phyloP scores from a whole-genome alignment of 768 basidiomycete genomes.

The Tricholoma sp. region DNA sequence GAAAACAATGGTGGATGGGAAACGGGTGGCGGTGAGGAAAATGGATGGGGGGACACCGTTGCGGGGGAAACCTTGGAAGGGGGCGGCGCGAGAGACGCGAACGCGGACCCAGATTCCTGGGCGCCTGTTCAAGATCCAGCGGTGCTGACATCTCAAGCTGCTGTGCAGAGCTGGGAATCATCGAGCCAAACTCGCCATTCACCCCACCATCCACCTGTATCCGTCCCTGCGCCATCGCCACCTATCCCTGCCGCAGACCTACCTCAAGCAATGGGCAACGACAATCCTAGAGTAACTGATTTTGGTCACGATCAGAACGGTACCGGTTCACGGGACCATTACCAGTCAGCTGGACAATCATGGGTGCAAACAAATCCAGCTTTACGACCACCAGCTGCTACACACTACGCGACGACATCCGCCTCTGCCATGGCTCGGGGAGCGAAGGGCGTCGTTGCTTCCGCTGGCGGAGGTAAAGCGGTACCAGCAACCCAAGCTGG shows the following conservation, averaged over 20 bases:
- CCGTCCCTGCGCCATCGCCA: slow-evolving; percentile 5
- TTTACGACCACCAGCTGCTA: slow-evolving; percentile 6
- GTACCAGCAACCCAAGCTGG: neutral
- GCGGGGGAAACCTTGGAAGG: slow-evolving; percentile 2
- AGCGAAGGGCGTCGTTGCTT: slow-evolving; percentile 1
- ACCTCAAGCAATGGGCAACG: neutral
- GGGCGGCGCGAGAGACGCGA: neutral
- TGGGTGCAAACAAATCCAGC: slow-evolving; percentile 10
- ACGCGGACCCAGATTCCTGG: slow-evolving; percentile 8
- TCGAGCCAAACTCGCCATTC: slow-evolving; percentile 8
- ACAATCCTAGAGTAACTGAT: neutral
- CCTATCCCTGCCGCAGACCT: slow-evolving; percentile 1
- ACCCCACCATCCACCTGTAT: slow-evolving; percentile 1
- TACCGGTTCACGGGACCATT: slow-evolving; percentile 8
- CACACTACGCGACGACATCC: slow-evolving; percentile 6
- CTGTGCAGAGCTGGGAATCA: slow-evolving; percentile 12
- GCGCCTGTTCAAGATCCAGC: slow-evolving; percentile 1
- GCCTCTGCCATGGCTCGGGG: slow-evolving; percentile 16
- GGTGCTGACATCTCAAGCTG: slow-evolving; percentile 1
- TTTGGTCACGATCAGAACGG: neutral
- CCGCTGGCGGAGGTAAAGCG: neutral
- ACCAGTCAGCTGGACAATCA: slow-evolving; percentile 16
- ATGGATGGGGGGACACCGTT: slow-evolving; percentile 20
- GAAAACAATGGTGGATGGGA: slow-evolving; percentile 7
- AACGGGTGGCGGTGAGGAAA: slow-evolving; percentile 10